Base-by-base conservation (phyloP, 257 asterid species). In the Fraxinus quadrangulata region DNA sequence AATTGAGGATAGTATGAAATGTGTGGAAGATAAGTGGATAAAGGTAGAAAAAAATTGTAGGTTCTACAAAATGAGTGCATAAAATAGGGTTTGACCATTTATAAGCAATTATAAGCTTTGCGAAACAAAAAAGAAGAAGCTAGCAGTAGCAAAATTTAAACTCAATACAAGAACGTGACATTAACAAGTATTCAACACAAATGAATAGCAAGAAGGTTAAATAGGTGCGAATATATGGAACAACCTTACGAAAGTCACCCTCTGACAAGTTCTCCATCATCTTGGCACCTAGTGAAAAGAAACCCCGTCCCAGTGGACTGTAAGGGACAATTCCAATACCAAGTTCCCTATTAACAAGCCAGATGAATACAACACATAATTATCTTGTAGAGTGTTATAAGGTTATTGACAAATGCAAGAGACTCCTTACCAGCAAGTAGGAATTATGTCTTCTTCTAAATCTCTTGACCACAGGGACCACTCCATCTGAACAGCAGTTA, bases 291-390 rank as follows among this genome's bases (percentile, higher is more conserved):
- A 14, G 54, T 17, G 83, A 74, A 42, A 85, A 75, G 79, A 85
- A 85, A 4, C 86, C 86, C 42, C 85, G 79, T 19, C 87, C 89
- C 0, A 85, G 83, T 75, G 89, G 89, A 78, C 89, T 85, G 75
- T 85, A 83, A 11, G 87, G 80, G 3, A 85, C 87, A 12, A 85
- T 73, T 16, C 85, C 87, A 12, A 85, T 85, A 70, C 85, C 87
- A 72, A 85, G 89, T 70, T 85, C 85, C 65, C 89, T 83, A 77
- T 56, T 7, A 72, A 67, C 37, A 13, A 40, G 33, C 0, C 11
- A 11, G 28, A 36, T 69, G 16, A 77, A 23, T 36, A 40, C 4
- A 45, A 11, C 19, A 31, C 3, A n/a, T 63, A 14, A 17, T 59
- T n/a, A 24, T 33, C n/a, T 47, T 10, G 16, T 59, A 65, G 8